phyloP scores from a whole-genome alignment of 1,139 yeast species.

The Dujonia santamariae region DNA sequence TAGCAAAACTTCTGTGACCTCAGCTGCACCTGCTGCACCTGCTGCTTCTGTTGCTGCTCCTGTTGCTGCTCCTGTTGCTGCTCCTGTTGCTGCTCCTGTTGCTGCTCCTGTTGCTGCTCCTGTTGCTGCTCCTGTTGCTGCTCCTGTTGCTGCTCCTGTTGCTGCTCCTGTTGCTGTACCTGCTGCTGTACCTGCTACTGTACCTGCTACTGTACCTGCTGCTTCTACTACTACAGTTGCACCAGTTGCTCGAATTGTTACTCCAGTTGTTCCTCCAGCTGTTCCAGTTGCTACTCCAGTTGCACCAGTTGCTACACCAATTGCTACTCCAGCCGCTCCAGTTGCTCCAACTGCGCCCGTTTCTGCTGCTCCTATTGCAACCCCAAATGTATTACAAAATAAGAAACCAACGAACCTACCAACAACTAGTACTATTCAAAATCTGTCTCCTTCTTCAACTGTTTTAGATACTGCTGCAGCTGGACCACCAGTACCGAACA shows the following conservation, averaged over 20 bases:
- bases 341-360: constrained; percentile 2
- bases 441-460: no score
- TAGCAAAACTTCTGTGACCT: no score
- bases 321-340: constrained; percentile 3
- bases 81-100: background rate
- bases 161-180: background rate
- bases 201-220: constrained; percentile 6
- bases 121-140: background rate
- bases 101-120: background rate
- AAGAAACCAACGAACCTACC: background rate
- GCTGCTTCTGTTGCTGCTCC: no score
- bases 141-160: background rate
- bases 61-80: no score
- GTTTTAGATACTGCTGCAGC: no score
- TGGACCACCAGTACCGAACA: background rate
- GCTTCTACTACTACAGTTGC: constrained; percentile 1
- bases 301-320: constrained; percentile 2
- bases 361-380: background rate
- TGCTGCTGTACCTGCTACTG: constrained; percentile 11
- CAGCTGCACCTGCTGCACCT: no score
- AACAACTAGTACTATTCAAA: no score
- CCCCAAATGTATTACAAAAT: no score
- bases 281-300: background rate
- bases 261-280: constrained; percentile 7
- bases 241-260: background rate